Evolutionary conservation across 805 yeast genomes (phyloP), one percentile per base, ranked within the genome.

Genomic region (Candida piceae): DNA sequence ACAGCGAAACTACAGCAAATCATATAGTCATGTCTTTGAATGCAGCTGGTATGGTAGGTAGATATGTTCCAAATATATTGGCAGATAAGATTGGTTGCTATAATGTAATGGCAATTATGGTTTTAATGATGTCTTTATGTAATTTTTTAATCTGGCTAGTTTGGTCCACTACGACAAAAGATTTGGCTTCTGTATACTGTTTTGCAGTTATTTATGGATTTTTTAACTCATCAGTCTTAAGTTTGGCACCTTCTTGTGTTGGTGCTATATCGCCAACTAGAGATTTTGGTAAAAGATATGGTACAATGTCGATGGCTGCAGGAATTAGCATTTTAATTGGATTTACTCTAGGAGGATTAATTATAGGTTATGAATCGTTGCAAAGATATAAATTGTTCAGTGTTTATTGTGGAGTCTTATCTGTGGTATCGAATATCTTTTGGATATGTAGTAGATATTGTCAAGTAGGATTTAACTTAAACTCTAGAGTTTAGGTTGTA

Each of bases 221-320:
- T 41, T 69, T 70, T 48, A 65, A 74, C 24, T 72, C 83, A 5
- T 69, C 82, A 16, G 74, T 75, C 8, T 62, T 80, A 21, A 69
- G 82, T 4, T 53, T 80, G 35, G 66, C 78, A 0, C 85, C 88
- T 0, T 78, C 74, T 7, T 78, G 85, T 39, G 64, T 76, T 23
- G 71, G 79, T 0, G 68, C 71, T 29, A 71, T 80, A 15, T 71
- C 80, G 15, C 72, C 71, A 6, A 76, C 77, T 0, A 64, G 67
- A 39, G 74, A 78, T 36, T 81, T 80, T 52, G 88, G 87, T 9
- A 75, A 73, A 43, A 60, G 80, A 16, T 82, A 76, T 45, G 86
- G 86, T 0, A 69, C 84, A n/a, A 64, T 74, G 50, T 78, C 72
- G 53, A 23, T 43, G 15, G 68, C 74, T 9, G 53, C 62, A 10